These are phyloP conservation scores for Scleroderma bovista DNA, from an alignment of 768 basidiomycete genomes.

Conservation along the genomic window DNA sequence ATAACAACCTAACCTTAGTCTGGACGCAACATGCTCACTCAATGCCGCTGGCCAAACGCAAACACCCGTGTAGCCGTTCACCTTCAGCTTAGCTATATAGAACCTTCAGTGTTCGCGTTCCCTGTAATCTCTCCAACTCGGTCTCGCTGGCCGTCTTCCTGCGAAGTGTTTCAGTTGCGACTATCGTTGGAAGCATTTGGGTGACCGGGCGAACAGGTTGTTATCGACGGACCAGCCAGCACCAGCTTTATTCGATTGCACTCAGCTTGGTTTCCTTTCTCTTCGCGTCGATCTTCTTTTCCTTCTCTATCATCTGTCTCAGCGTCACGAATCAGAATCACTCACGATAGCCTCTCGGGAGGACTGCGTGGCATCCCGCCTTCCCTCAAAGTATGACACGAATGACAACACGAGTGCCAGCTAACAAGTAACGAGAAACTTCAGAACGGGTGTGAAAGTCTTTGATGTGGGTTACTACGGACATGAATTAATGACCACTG, in stretches of 20 bases:
- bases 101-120: too few species aligned
- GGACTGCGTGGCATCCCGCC: slow-evolving; percentile 75
- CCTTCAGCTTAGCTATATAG: too few species aligned
- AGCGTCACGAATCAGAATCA: too few species aligned
- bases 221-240: too few species aligned
- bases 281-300: slow-evolving; percentile 97
- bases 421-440: slow-evolving; percentile 4
- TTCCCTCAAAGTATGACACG: slow-evolving; percentile 86
- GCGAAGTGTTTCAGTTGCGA: slow-evolving; percentile 82
- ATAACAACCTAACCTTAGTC: too few species aligned
- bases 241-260: slow-evolving; percentile 93
- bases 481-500: too few species aligned
- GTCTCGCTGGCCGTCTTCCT: slow-evolving; percentile 88
- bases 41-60: too few species aligned
- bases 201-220: background rate
- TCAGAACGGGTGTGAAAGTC: too few species aligned
- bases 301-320: slow-evolving; percentile 98
- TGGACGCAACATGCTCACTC: too few species aligned
- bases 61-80: too few species aligned
- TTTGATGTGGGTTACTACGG: too few species aligned
- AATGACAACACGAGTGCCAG: slow-evolving; percentile 45
- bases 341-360: slow-evolving; percentile 91
- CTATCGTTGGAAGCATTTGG: slow-evolving; percentile 36
- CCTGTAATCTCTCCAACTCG: slow-evolving; percentile 81
- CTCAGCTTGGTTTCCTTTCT: slow-evolving; percentile 86